Evolutionary conservation across 2,329 filamentous ascomycete genomes (phyloP).

Genomic region (Fusarium verrucosum): DNA sequence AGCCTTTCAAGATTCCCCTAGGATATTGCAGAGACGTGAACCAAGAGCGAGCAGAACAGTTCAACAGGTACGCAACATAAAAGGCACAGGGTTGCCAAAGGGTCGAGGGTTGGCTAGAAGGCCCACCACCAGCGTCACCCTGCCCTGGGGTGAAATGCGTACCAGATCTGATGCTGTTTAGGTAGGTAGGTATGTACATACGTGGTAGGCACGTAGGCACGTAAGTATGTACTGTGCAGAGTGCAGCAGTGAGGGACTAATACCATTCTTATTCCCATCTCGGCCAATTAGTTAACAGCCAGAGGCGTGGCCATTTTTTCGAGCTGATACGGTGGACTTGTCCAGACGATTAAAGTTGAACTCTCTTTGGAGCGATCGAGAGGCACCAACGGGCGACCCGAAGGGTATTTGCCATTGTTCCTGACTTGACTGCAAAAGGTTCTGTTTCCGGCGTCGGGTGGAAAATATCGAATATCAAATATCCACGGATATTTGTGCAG

Average conservation of each 20-base stretch:
- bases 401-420: slow-evolving; percentile 22
- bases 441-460: background rate
- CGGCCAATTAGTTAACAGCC: too few relatives aligned
- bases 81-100: slow-evolving; percentile 39
- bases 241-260: too few relatives aligned
- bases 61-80: slow-evolving; percentile 9
- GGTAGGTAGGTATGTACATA: background rate
- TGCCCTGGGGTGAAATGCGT: slow-evolving; percentile 32
- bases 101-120: slow-evolving; percentile 35
- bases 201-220: background rate
- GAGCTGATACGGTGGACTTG: slow-evolving; percentile 23
- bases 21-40: background rate
- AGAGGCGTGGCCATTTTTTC: too few relatives aligned
- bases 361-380: slow-evolving; percentile 24
- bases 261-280: too few relatives aligned
- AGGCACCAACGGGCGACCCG: slow-evolving; percentile 20
- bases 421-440: slow-evolving; percentile 18
- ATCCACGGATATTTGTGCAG: too few relatives aligned
- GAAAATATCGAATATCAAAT: background rate
- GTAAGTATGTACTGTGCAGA: background rate
- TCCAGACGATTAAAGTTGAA: slow-evolving; percentile 25
- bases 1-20: background rate
- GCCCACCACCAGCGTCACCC: slow-evolving; percentile 35
- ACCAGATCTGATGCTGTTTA: slow-evolving; percentile 27
- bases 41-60: slow-evolving; percentile 15